A percentile compares a stretch with the other conserved stretches of the same genome.
Conservation (phyloP, 352 stramenopile genomes). For the Pythium utonaiense region DNA sequence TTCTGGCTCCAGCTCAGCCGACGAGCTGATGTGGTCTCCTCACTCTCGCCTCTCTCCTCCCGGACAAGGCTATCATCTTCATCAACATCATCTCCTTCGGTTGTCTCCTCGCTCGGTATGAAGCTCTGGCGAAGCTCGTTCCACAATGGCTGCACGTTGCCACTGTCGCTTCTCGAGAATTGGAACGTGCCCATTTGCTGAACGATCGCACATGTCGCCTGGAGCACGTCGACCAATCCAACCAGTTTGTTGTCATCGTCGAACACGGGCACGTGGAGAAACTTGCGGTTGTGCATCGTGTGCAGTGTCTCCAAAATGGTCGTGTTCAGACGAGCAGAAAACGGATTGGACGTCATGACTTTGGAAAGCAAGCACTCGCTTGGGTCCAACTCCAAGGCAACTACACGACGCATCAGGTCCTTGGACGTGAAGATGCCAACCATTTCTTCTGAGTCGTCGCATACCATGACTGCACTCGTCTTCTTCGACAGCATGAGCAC, state of each 20-base stretch:
- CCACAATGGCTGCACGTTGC: slow-evolving; percentile 72
- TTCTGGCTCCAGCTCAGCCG: slow-evolving; percentile 14
- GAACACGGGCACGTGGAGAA: slow-evolving; percentile 96
- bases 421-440: slow-evolving; percentile 98
- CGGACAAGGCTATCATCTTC: slow-evolving; percentile 28
- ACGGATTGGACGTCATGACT: slow-evolving; percentile 95
- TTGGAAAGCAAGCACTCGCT: slow-evolving; percentile 72
- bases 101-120: slow-evolving; percentile 29
- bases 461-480: slow-evolving; percentile 88
- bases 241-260: slow-evolving; percentile 87
- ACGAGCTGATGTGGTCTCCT: slow-evolving; percentile 8
- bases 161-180: slow-evolving; percentile 43
- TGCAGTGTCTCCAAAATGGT: slow-evolving; percentile 96
- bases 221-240: slow-evolving; percentile 95
- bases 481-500: slow-evolving; percentile 81
- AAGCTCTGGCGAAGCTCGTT: slow-evolving; percentile 70
- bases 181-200: slow-evolving; percentile 84
- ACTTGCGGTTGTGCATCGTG: slow-evolving; percentile 97
- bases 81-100: slow-evolving; percentile 37
- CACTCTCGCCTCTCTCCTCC: slow-evolving; percentile 19
- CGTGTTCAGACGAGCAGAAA: slow-evolving; percentile 89
- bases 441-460: slow-evolving; percentile 77
- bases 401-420: slow-evolving; percentile 95
- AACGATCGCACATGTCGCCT: slow-evolving; percentile 88
- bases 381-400: slow-evolving; percentile 87